These are phyloP conservation scores for Ceratocystis diversiconidia DNA, from an alignment of 2,329 filamentous ascomycete genomes.

Conservation along the genomic window DNA sequence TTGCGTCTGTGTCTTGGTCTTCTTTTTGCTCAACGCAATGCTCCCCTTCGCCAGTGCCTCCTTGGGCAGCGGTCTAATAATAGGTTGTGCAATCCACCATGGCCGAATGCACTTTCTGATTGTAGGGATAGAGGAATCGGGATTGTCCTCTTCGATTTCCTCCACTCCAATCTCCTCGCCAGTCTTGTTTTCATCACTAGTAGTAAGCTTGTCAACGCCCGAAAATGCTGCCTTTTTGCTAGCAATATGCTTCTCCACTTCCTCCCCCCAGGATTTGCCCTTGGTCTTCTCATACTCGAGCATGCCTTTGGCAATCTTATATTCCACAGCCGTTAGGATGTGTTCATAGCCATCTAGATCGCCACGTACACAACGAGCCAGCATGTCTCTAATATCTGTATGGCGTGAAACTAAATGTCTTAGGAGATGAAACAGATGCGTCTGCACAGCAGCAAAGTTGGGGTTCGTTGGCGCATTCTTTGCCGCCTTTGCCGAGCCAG, in stretches of 20 bases:
- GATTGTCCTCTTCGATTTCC: constrained; percentile 40
- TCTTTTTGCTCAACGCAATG: constrained; percentile 59
- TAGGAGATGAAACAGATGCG: constrained; percentile 84
- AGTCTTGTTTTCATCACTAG: constrained; percentile 20
- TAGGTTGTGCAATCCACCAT: constrained; percentile 83
- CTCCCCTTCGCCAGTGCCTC: constrained; percentile 76
- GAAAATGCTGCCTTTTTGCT: constrained; percentile 15
- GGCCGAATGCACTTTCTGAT: constrained; percentile 63
- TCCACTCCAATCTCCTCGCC: constrained; percentile 24
- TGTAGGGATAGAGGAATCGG: constrained; percentile 33
- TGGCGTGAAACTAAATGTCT: constrained; percentile 67
- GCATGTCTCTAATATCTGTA: constrained; percentile 71
- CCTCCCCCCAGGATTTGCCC: constrained; percentile 36
- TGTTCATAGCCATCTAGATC: constrained; percentile 66
- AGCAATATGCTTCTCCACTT: constrained; percentile 21
- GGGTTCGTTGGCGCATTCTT: constrained; percentile 20
- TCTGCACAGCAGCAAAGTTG: constrained; percentile 71
- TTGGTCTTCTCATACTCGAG: constrained; percentile 46
- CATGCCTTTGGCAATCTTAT: constrained; percentile 57
- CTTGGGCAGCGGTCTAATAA: constrained; percentile 70
- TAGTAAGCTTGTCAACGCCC: constrained; percentile 9
- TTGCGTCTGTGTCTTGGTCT: constrained; percentile 31
- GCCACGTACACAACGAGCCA: constrained; percentile 53
- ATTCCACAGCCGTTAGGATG: constrained; percentile 61
- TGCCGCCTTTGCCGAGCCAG: constrained; percentile 18